Conservation (phyloP, 352 stramenopile species). For the Pythium myriotylum region DNA sequence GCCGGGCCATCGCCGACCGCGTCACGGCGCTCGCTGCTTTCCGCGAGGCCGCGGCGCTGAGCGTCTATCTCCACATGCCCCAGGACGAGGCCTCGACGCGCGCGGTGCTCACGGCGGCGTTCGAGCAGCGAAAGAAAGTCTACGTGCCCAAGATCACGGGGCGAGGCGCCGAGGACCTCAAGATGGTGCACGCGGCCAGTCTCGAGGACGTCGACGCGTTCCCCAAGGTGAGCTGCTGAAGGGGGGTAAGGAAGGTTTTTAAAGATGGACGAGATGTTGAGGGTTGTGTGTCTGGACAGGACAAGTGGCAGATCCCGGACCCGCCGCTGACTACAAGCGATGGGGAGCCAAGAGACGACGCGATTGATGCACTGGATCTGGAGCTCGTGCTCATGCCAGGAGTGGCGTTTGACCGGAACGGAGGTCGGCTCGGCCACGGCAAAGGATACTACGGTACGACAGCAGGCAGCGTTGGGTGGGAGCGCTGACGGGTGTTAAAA, state of each 20-base stretch:
- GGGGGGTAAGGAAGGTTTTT: no score
- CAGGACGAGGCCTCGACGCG: constrained; percentile 65
- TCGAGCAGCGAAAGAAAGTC: constrained; percentile 69
- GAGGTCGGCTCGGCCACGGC: constrained; percentile 83
- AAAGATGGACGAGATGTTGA: no score
- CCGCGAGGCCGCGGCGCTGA: constrained; percentile 41
- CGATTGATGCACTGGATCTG: constrained; percentile 50
- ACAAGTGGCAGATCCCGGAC: constrained; percentile 90
- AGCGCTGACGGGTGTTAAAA: no score
- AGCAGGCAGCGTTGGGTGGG: no score
- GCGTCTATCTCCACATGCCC: constrained; percentile 88
- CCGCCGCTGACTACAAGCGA: constrained; percentile 39
- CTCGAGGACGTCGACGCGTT: constrained; percentile 76
- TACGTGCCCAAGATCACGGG: constrained; percentile 90
- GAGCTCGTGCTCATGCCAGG: constrained; percentile 84
- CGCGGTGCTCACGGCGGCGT: constrained; percentile 52
- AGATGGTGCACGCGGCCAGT: constrained; percentile 72
- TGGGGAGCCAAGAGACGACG: constrained; percentile 40
- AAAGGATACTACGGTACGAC: constrained; percentile 88
- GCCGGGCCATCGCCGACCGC: constrained; percentile 42
- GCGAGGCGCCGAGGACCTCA: constrained; percentile 62
- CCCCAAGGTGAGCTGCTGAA: constrained; percentile 53
- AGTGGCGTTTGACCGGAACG: constrained; percentile 76
- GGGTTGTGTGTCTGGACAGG: constrained; percentile 33
- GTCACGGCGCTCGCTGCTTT: constrained; percentile 64